A percentile compares a stretch with the other conserved stretches of the same genome.
Conservation (phyloP, 345 rosid genomes). For the Cardamine chenopodiifolia region DNA sequence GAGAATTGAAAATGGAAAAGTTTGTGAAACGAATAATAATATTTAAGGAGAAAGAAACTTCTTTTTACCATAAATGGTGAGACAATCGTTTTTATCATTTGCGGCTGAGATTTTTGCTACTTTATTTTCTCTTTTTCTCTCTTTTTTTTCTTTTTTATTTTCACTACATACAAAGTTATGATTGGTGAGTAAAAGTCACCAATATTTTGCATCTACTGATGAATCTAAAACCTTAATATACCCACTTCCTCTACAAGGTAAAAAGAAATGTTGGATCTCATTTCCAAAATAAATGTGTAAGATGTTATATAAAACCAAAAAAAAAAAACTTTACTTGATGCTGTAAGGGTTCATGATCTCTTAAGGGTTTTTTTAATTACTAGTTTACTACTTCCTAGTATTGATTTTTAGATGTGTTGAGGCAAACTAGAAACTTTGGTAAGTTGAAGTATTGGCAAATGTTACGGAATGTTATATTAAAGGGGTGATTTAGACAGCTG, state of each 20-base stretch:
- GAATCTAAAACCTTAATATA: conserved; percentile 18
- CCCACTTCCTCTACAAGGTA: neutral
- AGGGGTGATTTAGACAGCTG: conserved; percentile 27
- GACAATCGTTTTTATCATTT: conserved; percentile 11
- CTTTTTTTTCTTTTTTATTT: neutral
- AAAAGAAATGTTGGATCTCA: conserved; percentile 1
- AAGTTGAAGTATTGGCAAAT: conserved; percentile 9
- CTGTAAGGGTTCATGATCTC: neutral
- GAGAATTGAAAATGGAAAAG: neutral
- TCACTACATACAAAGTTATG: conserved; percentile 10
- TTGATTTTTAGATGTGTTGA: neutral
- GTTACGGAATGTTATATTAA: conserved; percentile 16
- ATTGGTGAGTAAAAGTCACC: conserved; percentile 7
- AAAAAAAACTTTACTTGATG: neutral
- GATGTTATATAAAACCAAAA: neutral
- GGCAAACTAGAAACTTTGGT: neutral
- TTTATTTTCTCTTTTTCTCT: neutral
- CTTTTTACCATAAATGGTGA: conserved; percentile 26
- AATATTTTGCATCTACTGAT: conserved; percentile 13
- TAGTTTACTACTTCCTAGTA: neutral
- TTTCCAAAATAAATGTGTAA: neutral
- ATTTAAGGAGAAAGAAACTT: neutral
- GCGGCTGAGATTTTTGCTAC: conserved; percentile 23
- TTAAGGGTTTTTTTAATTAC: neutral
- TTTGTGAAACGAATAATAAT: neutral